Evolutionary conservation across 139 green algal genomes (phyloP).

Genomic region (Trebouxia sp.): DNA sequence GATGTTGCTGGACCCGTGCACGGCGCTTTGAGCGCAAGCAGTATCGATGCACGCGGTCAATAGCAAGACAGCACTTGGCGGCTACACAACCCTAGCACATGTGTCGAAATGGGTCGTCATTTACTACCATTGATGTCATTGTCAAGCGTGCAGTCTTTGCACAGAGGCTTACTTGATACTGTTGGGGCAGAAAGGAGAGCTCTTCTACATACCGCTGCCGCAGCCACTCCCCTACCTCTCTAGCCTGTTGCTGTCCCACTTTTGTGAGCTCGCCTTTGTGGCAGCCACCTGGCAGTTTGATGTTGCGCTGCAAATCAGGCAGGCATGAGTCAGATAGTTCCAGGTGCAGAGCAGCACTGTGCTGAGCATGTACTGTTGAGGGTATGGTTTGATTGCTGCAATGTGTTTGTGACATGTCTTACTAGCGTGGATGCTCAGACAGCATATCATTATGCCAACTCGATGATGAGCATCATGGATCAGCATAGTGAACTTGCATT

Average conservation of each 20-base stretch:
- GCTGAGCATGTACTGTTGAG: neutral
- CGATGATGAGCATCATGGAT: no score
- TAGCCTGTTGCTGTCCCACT: constrained; percentile 67
- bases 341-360: neutral
- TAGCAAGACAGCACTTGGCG: neutral
- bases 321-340: neutral
- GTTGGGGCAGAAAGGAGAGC: constrained; percentile 48
- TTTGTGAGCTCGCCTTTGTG: constrained; percentile 74
- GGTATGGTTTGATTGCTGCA: neutral
- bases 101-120: no score
- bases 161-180: constrained; percentile 27
- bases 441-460: no score
- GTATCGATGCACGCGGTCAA: no score
- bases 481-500: no score
- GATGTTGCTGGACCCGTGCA: no score
- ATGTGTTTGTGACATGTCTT: neutral
- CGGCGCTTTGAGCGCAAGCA: no score
- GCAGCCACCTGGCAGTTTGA: constrained; percentile 58
- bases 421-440: no score
- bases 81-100: no score
- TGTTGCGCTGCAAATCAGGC: constrained; percentile 33
- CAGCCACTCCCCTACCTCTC: constrained; percentile 65
- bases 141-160: no score
- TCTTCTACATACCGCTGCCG: constrained; percentile 55
- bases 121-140: no score